phyloP scores from a whole-genome alignment of 1,139 yeast genomes.

The Geotrichum carabidarum region DNA sequence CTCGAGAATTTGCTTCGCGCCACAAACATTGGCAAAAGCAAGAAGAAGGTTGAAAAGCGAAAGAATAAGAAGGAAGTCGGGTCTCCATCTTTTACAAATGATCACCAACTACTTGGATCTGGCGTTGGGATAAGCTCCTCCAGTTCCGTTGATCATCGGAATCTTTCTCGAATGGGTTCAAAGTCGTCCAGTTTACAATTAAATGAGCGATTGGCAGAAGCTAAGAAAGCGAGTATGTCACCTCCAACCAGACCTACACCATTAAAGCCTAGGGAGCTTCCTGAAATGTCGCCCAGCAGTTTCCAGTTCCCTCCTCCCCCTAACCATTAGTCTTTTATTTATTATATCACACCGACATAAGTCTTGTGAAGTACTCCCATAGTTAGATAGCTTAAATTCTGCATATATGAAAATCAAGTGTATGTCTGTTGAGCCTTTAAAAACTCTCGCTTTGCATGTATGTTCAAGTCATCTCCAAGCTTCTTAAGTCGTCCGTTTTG shows the following conservation, averaged over 20 bases:
- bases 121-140: constrained; percentile 4
- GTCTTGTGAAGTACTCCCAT: neutral
- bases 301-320: constrained; percentile 18
- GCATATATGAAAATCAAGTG: constrained; percentile 11
- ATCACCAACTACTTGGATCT: constrained; percentile 7
- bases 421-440: constrained; percentile 29
- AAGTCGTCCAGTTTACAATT: neutral
- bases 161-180: neutral
- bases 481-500: constrained; percentile 35
- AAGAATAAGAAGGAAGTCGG: constrained; percentile 6
- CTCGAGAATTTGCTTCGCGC: constrained; percentile 18
- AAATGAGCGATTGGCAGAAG: constrained; percentile 1
- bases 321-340: constrained; percentile 3
- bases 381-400: neutral
- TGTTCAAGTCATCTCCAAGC: constrained; percentile 34
- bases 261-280: neutral
- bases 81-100: constrained; percentile 7
- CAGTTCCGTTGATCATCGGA: constrained; percentile 6
- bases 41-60: constrained; percentile 16
- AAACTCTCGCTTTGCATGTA: constrained; percentile 33
- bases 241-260: constrained; percentile 1
- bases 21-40: constrained; percentile 19
- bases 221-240: neutral
- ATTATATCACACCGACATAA: neutral
- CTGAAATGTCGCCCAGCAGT: constrained; percentile 15